Percentiles rank a stretch among this genome's conserved stretches.
phyloP scores from a whole-genome alignment of 805 yeast species.

The Ogataea sp. region DNA sequence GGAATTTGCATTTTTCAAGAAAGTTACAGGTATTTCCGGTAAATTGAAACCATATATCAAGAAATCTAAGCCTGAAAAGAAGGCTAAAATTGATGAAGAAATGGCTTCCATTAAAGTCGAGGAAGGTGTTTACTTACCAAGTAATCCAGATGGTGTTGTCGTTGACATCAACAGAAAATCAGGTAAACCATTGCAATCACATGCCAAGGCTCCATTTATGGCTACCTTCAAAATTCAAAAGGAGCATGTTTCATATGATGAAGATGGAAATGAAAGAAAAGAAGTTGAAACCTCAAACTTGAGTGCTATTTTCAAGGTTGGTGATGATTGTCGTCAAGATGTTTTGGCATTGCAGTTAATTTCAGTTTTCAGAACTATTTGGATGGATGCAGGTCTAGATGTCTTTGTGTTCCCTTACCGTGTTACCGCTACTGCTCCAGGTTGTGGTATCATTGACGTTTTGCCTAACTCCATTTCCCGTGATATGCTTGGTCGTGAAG shows the following conservation, averaged over 20 bases:
- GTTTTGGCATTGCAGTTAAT: conserved; percentile 88
- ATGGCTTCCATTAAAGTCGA: conserved; percentile 70
- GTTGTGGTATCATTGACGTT: conserved; percentile 98
- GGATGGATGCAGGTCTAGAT: conserved; percentile 84
- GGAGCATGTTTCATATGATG: conserved; percentile 36
- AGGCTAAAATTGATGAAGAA: conserved; percentile 91
- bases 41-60: conserved; percentile 91
- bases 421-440: conserved; percentile 98
- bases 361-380: conserved; percentile 84
- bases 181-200: conserved; percentile 93
- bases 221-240: conserved; percentile 85
- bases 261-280: conserved; percentile 15
- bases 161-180: conserved; percentile 86
- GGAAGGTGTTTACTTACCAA: conserved; percentile 86
- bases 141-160: conserved; percentile 94
- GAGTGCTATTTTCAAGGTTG: conserved; percentile 96
- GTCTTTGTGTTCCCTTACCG: conserved; percentile 87
- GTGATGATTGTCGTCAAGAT: conserved; percentile 98
- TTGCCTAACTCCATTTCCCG: conserved; percentile 91
- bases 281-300: conserved; percentile 35
- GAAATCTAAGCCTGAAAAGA: conserved; percentile 92
- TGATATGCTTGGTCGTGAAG: conserved; percentile 98
- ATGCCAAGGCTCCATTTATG: conserved; percentile 98
- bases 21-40: conserved; percentile 90
- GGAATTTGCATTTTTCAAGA: conserved; percentile 85